Base-by-base conservation (phyloP, 2,329 filamentous ascomycete species). In the Aspergillus pseudonomiae region DNA sequence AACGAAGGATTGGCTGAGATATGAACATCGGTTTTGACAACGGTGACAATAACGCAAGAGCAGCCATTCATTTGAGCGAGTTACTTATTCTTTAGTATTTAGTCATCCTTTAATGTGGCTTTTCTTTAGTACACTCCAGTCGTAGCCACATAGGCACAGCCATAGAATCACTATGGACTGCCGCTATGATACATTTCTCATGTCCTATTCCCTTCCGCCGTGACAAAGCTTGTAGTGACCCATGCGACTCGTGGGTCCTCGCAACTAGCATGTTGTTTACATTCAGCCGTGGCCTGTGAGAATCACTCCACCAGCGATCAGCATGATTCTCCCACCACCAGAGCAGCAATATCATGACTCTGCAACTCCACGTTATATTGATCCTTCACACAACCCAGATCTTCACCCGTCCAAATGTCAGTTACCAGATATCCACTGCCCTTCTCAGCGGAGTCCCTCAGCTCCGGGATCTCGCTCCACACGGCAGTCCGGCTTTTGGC, bases 381-480 rank as follows among this genome's bases (percentile, higher is more conserved):
- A n/a, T 66, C 60, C 32, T 67, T 59, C 1, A 77, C 65, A 60
- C 75, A 77, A 3, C 75, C 75, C 61, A 76, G 41, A 48, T 75
- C 65, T 43, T 73, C 63, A 0, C 73, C 73, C 9, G 69, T 73
- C 72, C 73, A 77, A 9, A 61, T 71, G 70, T 77, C 73, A 46
- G 63, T 62, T 4, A 76, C 74, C 6, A 59, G 48, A 32, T 70
- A 74, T 10, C 69, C 66, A 9, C 59, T 41, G 14, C 32, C 46
- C 52, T 7, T 21, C 11, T 36, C 32, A 34, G 16, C 48, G 28
- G 32, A 39, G 1, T 58, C 65, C 48, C 64, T 57, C 34, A 77
- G 61, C 60, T 76, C 71, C 0, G 74, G 74, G 34, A 77, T 62
- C 61, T 77, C 75, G 12, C 58, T 65, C 74, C 73, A 77, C 14